phyloP scores from a whole-genome alignment of 805 yeast genomes.

The Jamesozyma rosinii region DNA sequence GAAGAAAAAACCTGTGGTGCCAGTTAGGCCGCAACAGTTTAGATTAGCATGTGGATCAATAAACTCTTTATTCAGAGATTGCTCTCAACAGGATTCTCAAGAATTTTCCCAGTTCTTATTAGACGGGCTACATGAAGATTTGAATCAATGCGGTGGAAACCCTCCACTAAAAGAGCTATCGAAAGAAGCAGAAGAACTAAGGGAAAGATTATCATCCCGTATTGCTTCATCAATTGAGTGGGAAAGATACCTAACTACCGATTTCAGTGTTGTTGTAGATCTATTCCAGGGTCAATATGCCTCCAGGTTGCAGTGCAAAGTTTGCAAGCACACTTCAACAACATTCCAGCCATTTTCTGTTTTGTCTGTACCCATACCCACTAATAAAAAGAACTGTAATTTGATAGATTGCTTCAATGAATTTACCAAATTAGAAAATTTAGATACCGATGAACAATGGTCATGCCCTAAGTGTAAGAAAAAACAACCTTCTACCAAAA shows the following conservation, averaged over 20 bases:
- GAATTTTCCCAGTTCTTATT: constrained; percentile 81
- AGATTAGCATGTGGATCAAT: constrained; percentile 61
- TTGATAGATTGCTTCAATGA: constrained; percentile 66
- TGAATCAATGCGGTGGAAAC: constrained; percentile 56
- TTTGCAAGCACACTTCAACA: constrained; percentile 71
- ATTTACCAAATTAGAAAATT: constrained; percentile 65
- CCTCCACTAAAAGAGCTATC: constrained; percentile 50
- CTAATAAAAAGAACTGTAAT: constrained; percentile 26
- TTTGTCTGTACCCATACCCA: constrained; percentile 71
- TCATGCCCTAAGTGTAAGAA: constrained; percentile 66
- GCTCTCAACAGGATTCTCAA: constrained; percentile 87
- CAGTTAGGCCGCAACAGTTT: constrained; percentile 56
- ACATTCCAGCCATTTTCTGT: constrained; percentile 80
- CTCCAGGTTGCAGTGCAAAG: constrained; percentile 63
- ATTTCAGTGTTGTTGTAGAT: constrained; percentile 74
- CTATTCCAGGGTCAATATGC: constrained; percentile 84
- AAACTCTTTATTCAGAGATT: constrained; percentile 70
- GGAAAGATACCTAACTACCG: constrained; percentile 78
- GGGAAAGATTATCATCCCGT: constrained; percentile 68
- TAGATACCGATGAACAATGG: constrained; percentile 81
- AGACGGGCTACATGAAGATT: constrained; percentile 88
- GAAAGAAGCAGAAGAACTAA: constrained; percentile 57
- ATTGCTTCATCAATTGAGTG: constrained; percentile 85
- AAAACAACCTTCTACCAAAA: constrained; percentile 58
- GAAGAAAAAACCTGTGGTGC: not conserved